phyloP scores from a whole-genome alignment of 768 basidiomycete species.

The Russula dissimulans region DNA sequence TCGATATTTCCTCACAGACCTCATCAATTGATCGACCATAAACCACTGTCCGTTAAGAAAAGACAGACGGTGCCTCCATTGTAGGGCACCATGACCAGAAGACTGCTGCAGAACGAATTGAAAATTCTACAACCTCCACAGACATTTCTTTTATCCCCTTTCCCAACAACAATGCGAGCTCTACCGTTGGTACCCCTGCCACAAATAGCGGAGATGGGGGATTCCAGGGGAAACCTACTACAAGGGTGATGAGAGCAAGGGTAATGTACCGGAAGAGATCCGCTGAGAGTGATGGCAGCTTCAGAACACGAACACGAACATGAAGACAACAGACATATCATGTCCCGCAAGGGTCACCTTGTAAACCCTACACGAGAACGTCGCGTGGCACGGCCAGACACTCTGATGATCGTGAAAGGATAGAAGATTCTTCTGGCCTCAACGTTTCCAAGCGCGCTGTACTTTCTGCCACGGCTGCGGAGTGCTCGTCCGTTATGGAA shows the following conservation, averaged over 20 bases:
- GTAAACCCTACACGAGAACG: background rate
- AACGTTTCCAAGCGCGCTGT: slow-evolving; percentile 34
- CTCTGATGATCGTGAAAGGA: slow-evolving; percentile 19
- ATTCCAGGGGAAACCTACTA: slow-evolving; percentile 23
- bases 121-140: slow-evolving; percentile 10
- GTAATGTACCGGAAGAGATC: slow-evolving; percentile 16
- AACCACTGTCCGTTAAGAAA: background rate
- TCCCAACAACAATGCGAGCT: slow-evolving; percentile 13
- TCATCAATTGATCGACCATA: slow-evolving; percentile 1
- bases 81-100: background rate
- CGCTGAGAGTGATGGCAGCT: slow-evolving; percentile 28
- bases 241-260: slow-evolving; percentile 10
- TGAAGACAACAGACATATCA: background rate
- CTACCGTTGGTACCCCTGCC: slow-evolving; percentile 7
- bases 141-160: slow-evolving; percentile 7
- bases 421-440: slow-evolving; percentile 26
- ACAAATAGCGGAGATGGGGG: slow-evolving; percentile 15
- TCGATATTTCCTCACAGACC: background rate
- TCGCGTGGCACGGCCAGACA: background rate
- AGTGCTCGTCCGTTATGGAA: slow-evolving; percentile 36
- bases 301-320: slow-evolving; percentile 28
- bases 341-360: background rate
- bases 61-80: background rate
- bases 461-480: slow-evolving; percentile 43
- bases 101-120: background rate